Conservation (phyloP, 352 stramenopile genomes). For the Pythium brassicae region DNA sequence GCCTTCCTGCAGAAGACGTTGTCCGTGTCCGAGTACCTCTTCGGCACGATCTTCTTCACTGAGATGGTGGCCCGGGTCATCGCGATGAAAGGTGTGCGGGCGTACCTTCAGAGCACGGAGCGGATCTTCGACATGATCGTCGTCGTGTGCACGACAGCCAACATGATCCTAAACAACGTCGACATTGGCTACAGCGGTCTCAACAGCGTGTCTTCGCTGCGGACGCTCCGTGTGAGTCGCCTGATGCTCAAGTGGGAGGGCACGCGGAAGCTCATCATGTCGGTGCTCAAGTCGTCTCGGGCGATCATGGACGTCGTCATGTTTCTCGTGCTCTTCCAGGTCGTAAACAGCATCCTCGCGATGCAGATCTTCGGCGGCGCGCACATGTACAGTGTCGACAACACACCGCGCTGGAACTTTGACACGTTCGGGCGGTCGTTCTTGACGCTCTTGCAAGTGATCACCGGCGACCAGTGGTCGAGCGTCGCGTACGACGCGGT, state of each 20-base stretch:
- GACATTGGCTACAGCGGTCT: constrained; percentile 45
- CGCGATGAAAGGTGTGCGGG: constrained; percentile 40
- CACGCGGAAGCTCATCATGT: constrained; percentile 74
- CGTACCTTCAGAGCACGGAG: constrained; percentile 57
- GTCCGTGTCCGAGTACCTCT: constrained; percentile 65
- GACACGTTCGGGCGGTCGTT: constrained; percentile 69
- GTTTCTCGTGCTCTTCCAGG: constrained; percentile 73
- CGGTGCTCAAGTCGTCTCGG: constrained; percentile 74
- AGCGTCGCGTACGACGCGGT: constrained; percentile 73
- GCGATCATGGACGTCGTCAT: constrained; percentile 69
- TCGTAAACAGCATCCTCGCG: constrained; percentile 68
- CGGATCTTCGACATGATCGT: constrained; percentile 71
- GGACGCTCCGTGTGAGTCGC: constrained; percentile 62
- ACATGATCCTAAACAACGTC: constrained; percentile 71
- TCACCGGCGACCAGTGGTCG: constrained; percentile 76
- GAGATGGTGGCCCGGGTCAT: constrained; percentile 65
- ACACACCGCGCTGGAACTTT: constrained; percentile 74
- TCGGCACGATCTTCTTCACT: constrained; percentile 51
- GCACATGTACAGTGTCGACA: constrained; percentile 35
- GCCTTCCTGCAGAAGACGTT: constrained; percentile 26
- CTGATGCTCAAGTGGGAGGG: constrained; percentile 83
- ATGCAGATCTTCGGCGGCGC: constrained; percentile 75
- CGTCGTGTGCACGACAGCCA: constrained; percentile 57
- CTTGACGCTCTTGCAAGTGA: constrained; percentile 72
- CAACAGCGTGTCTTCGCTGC: constrained; percentile 63